Evolutionary conservation across 2,329 filamentous ascomycete species (phyloP), one percentile per base, ranked within the genome.

Genomic region (Neonectria ditissima): DNA sequence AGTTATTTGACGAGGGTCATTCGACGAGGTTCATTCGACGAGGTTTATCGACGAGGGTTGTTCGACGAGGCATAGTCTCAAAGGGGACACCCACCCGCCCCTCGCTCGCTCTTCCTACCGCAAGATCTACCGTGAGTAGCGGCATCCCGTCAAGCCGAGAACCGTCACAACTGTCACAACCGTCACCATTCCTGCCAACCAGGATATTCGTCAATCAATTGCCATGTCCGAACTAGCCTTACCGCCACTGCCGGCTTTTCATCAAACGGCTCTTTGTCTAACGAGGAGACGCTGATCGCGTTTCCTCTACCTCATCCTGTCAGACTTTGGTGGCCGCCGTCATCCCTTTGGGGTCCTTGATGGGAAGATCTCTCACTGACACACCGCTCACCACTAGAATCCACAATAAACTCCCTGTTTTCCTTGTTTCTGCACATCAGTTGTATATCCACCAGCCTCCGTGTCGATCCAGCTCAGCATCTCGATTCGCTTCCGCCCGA

Each of bases 201-300:
- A 34, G 48, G 24, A 48, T 54, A 41, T 37, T 20, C 26, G 34
- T 54, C 50, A 58, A 63, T 58, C 48, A 58, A 55, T 55, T 55
- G 14, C 50, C 55, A 22, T 16, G 55, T 51, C 58, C 20, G 51
- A 54, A 3, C 44, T 58, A 59, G 60, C 43, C 55, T 54, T 53
- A 48, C 55, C 34, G 50, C 24, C 20, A 16, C n/a, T 44, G 41
- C 55, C 41, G 16, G 47, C 28, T 34, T 22, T 28, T 44, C 48
- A 53, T 63, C 55, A 63, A 59, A 59, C 32, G 24, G 24, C n/a
- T 20, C n/a, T 18, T n/a, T 9, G 37, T 11, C 37, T 18, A 11
- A 20, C 37, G 18, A n/a, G 47, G 26, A 50, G 20, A 34, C 14
- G 18, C 26, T 32, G 5, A 32, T 11, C 2, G 44, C 4, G 44